These are phyloP conservation scores for Candida saitoana DNA, from an alignment of 805 yeast species.

Conservation along the genomic window DNA sequence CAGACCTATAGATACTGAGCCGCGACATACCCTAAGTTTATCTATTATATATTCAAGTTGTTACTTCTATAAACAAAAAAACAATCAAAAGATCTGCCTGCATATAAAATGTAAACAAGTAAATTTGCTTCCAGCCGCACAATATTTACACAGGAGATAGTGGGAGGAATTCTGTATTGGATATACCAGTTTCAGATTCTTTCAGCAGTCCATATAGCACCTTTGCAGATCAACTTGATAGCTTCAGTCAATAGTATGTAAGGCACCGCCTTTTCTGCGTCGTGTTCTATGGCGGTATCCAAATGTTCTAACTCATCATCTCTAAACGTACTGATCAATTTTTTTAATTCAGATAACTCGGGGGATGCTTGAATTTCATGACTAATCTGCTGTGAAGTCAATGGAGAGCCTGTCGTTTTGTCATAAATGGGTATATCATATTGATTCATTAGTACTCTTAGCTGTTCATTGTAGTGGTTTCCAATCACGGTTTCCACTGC, in stretches of 20 bases:
- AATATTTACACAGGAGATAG: background rate
- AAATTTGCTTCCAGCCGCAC: background rate
- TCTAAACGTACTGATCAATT: conserved; percentile 68
- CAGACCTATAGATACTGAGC: conserved; percentile 26
- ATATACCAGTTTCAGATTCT: too few species aligned
- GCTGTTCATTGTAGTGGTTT: conserved; percentile 87
- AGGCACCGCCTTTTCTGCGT: conserved; percentile 90
- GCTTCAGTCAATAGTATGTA: conserved; percentile 84
- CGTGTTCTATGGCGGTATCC: conserved; percentile 88
- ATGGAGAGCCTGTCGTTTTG: conserved; percentile 28
- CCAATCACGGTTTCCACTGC: conserved; percentile 99
- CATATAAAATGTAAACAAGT: background rate
- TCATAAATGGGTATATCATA: conserved; percentile 46
- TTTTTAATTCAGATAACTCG: conserved; percentile 56
- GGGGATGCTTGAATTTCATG: conserved; percentile 35
- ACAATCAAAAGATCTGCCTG: too few species aligned
- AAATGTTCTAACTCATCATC: conserved; percentile 95
- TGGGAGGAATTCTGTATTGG: too few species aligned
- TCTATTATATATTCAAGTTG: too few species aligned
- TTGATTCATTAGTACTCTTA: conserved; percentile 69
- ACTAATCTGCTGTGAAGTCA: conserved; percentile 19
- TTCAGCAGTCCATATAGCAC: conserved; percentile 92
- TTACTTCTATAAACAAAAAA: background rate
- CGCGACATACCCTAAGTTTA: conserved; percentile 32
- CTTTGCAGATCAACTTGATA: conserved; percentile 75